Evolutionary conservation across 23 red algal genomes (phyloP).

Genomic region (Pyropia haitanensis): DNA sequence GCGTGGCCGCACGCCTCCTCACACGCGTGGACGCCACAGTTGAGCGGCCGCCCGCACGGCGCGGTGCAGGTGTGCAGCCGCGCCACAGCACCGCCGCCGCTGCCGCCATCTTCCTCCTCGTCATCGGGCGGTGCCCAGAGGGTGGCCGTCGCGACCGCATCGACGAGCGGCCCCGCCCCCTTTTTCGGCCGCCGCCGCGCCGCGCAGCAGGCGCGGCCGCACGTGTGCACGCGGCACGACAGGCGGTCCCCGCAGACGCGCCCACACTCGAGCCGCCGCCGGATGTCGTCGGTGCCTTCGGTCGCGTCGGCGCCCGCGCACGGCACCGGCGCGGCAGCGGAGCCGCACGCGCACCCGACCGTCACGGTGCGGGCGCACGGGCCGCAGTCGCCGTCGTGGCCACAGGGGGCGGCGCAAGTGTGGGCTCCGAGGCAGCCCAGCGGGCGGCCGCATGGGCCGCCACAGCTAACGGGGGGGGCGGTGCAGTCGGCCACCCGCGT

Average conservation of each 20-base stretch:
- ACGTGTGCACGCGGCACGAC: slow-evolving; percentile 43
- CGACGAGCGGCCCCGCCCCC: background rate
- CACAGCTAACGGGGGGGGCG: slow-evolving; percentile 47
- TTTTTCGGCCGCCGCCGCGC: slow-evolving; percentile 22
- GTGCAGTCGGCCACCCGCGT: slow-evolving; percentile 23
- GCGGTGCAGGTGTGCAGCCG: slow-evolving; percentile 39
- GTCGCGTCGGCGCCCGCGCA: slow-evolving; percentile 22
- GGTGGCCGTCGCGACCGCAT: slow-evolving; percentile 18
- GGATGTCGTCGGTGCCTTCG: slow-evolving; percentile 1
- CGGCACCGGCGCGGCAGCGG: slow-evolving; percentile 13
- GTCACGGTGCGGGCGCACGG: slow-evolving; percentile 22
- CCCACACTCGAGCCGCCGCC: slow-evolving; percentile 24
- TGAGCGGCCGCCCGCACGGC: slow-evolving; percentile 21
- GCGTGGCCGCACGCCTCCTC: slow-evolving; percentile 53
- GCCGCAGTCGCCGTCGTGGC: slow-evolving; percentile 39
- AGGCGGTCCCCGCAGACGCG: slow-evolving; percentile 42
- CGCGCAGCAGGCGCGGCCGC: slow-evolving; percentile 36
- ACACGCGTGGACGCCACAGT: slow-evolving; percentile 55
- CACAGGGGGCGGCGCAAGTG: slow-evolving; percentile 48
- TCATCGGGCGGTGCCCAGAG: slow-evolving; percentile 4
- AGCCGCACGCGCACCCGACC: slow-evolving; percentile 40
- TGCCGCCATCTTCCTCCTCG: background rate
- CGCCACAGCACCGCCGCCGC: slow-evolving; percentile 1
- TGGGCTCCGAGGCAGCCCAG: slow-evolving; percentile 44
- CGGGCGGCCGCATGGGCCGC: slow-evolving; percentile 14